Evolutionary conservation across 441 rosid genomes (phyloP), one percentile per base, ranked within the genome.

Genomic region (Populus hybrid): DNA sequence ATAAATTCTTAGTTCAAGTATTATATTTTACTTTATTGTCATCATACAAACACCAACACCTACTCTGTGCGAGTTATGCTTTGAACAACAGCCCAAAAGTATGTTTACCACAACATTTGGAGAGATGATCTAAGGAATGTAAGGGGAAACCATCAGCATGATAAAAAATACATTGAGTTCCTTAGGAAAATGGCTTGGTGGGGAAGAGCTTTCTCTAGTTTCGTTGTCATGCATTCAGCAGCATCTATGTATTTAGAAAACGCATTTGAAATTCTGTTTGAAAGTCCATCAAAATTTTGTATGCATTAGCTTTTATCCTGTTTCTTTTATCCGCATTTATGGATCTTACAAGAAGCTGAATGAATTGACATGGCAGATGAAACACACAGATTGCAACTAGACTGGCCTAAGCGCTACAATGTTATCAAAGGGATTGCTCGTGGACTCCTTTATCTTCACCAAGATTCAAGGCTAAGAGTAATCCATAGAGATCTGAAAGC

Each of bases 361-460:
- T 45, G 56, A 45, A 45, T 45, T 45, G 56, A 45, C 56, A 45
- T 45, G 2, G 56, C 56, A 45, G 56, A 45, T 45, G 56, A 45
- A 45, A 45, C 56, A 14, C 56, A 45, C 20, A 45, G 20, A 14
- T 4, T 14, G 56, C 56, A 14, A 1, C 56, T 45, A 45, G 2
- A 45, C 56, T 45, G 56, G 56, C 56, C 56, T 45, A 45, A 45
- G 56, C 56, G 56, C 56, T 45, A 45, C 56, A 1, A 45, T 1
- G 2, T 45, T 45, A 45, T 45, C 2, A 45, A 45, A 45, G 56
- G 56, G 56, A 45, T 45, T 45, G 56, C 20, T 45, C 16, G 45
- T 67, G 80, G 80, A 10, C 29, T 78, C 3, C 38, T 64, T 9
- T 78, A 78, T 72, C 29, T 28, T 28, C 29, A 28, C 29, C 29